Evolutionary conservation across 768 basidiomycete species (phyloP).

Genomic region (Collybia nuda): DNA sequence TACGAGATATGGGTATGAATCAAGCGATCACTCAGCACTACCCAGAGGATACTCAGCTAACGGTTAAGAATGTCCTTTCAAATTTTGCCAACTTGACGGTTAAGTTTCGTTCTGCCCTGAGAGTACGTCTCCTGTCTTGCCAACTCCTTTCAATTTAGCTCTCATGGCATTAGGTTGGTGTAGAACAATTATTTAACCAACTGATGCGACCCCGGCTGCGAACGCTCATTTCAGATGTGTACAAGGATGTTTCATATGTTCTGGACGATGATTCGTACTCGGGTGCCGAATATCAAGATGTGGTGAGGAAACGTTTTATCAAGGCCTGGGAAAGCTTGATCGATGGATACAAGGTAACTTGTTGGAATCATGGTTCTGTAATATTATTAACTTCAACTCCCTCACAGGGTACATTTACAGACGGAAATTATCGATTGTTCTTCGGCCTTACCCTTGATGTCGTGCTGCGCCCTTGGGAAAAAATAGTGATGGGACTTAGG

Average conservation of each 20-base stretch:
- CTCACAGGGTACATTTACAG: constrained; percentile 79
- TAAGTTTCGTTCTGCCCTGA: constrained; percentile 71
- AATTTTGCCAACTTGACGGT: constrained; percentile 52
- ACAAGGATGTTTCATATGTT: constrained; percentile 86
- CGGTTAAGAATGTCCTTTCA: constrained; percentile 47
- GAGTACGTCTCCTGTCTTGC: constrained; percentile 43
- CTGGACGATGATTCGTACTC: constrained; percentile 89
- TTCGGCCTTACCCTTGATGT: constrained; percentile 86
- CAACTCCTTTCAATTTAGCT: not conserved
- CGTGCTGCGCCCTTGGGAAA: constrained; percentile 95
- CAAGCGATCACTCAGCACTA: constrained; percentile 67
- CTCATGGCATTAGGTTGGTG: constrained; percentile 53
- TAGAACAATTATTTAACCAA: constrained; percentile 96
- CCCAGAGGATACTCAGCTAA: constrained; percentile 50
- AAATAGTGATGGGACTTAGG: constrained; percentile 72
- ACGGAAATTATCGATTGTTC: constrained; percentile 83
- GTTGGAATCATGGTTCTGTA: not conserved
- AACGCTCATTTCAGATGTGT: constrained; percentile 81
- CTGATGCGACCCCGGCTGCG: constrained; percentile 85
- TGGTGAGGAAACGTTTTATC: constrained; percentile 87
- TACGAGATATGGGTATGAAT: constrained; percentile 60
- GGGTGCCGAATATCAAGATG: constrained; percentile 80
- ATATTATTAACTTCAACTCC: constrained; percentile 1
- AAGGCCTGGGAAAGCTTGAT: constrained; percentile 85
- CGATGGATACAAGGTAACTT: constrained; percentile 79